Conservation (phyloP, 78 protist genomes). For the Carpediemonas membranifera region DNA sequence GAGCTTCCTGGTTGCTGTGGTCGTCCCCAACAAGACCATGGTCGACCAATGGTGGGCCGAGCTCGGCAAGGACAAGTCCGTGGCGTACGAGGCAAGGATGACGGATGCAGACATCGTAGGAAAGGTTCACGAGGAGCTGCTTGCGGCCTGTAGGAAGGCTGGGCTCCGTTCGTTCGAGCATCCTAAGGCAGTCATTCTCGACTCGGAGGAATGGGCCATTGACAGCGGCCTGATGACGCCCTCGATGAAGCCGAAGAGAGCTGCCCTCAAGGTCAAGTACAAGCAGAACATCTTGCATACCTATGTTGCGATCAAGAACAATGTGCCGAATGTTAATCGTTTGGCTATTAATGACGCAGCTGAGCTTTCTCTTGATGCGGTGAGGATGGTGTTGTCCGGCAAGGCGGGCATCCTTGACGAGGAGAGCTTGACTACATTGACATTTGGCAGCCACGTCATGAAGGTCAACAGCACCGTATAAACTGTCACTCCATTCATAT, state of each 20-base stretch:
- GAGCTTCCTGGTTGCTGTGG: neutral
- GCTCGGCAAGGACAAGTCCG: neutral
- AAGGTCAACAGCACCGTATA: too few relatives aligned
- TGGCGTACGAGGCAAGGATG: neutral
- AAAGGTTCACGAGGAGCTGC: neutral
- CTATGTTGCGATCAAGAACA: too few relatives aligned
- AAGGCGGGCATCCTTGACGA: too few relatives aligned
- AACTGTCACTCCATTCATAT: too few relatives aligned
- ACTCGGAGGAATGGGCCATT: slow-evolving; percentile 1
- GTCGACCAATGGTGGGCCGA: neutral
- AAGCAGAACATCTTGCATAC: too few relatives aligned
- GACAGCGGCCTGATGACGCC: slow-evolving; percentile 17
- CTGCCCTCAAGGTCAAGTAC: neutral
- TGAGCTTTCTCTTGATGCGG: too few relatives aligned
- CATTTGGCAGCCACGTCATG: too few relatives aligned
- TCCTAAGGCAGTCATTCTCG: neutral
- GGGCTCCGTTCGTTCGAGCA: neutral
- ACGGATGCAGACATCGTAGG: neutral
- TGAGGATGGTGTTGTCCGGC: too few relatives aligned
- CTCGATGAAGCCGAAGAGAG: slow-evolving; percentile 23
- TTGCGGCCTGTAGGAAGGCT: neutral
- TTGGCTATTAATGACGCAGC: too few relatives aligned
- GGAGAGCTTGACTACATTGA: too few relatives aligned
- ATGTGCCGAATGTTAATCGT: too few relatives aligned
- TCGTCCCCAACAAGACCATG: neutral